phyloP scores from a whole-genome alignment of 495 filamentous ascomycete species.

The Hypoxylon crocopeplum region DNA sequence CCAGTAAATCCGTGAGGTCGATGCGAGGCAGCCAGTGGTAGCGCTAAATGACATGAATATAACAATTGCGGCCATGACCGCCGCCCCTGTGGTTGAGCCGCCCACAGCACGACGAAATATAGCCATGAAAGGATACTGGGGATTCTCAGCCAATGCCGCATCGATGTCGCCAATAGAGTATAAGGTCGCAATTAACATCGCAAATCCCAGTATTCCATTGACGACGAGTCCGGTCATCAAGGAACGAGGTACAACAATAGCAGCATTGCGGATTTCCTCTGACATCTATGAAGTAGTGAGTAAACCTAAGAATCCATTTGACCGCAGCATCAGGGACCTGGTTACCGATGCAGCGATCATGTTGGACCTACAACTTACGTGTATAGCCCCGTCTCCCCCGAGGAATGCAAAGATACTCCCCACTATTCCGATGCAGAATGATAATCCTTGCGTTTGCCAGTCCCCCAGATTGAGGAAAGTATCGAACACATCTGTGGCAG shows the following conservation, averaged over 20 bases:
- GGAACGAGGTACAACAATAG: conserved; percentile 45
- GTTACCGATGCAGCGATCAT: too few relatives aligned
- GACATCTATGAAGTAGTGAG: conserved; percentile 20
- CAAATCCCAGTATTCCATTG: conserved; percentile 52
- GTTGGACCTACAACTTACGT: too few relatives aligned
- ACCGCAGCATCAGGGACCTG: too few relatives aligned
- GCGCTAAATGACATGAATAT: not conserved
- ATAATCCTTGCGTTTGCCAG: conserved; percentile 50
- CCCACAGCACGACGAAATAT: not conserved
- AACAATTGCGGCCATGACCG: not conserved
- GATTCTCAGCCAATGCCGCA: conserved; percentile 34
- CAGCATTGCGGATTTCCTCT: conserved; percentile 56
- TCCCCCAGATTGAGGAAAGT: conserved; percentile 50
- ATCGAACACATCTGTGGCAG: conserved; percentile 54
- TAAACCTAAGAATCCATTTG: too few relatives aligned
- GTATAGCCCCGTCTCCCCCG: conserved; percentile 7
- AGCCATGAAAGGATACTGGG: not conserved
- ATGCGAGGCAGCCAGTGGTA: conserved; percentile 42
- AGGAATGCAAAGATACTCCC: conserved; percentile 9
- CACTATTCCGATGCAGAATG: conserved; percentile 50
- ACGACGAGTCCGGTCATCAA: conserved; percentile 52
- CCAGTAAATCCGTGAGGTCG: conserved; percentile 60
- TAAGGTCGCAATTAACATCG: conserved; percentile 48
- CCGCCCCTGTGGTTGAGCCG: not conserved
- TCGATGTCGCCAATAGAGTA: conserved; percentile 53